These are phyloP conservation scores for Pilobolus umbonatus DNA, from an alignment of 192 early-diverging fungal genomes.

Conservation along the genomic window DNA sequence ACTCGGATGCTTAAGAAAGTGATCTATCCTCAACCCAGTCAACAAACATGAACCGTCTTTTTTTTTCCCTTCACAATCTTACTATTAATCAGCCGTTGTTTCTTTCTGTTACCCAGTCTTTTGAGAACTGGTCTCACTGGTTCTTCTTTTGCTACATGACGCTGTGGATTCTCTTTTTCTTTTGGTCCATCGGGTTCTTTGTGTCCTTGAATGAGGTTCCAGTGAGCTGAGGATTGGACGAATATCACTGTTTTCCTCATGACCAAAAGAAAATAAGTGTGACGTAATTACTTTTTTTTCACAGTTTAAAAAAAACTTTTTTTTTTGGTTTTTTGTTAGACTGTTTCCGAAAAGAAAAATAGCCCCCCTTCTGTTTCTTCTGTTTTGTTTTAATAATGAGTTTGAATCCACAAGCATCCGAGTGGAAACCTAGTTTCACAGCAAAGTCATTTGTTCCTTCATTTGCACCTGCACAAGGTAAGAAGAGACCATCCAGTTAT, in stretches of 20 bases:
- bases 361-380: too few species aligned
- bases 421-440: constrained; percentile 63
- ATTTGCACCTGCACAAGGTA: too few species aligned
- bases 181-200: constrained; percentile 12
- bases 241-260: constrained; percentile 19
- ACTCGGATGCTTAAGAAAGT: constrained; percentile 48
- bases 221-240: constrained; percentile 12
- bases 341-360: too few species aligned
- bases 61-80: background rate
- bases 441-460: constrained; percentile 73
- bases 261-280: too few species aligned
- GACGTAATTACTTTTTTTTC: too few species aligned
- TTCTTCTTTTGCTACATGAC: constrained; percentile 35
- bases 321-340: too few species aligned
- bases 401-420: constrained; percentile 60
- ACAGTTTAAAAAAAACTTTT: too few species aligned
- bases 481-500: background rate
- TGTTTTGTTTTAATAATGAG: too few species aligned
- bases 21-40: constrained; percentile 33
- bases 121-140: constrained; percentile 43
- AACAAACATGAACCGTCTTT: constrained; percentile 7
- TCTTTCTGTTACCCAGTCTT: constrained; percentile 54
- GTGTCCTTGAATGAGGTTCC: constrained; percentile 10
- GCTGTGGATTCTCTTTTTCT: constrained; percentile 32
- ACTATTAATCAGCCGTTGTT: background rate